Base-by-base conservation (phyloP, 495 filamentous ascomycete genomes). In the Pyrenula massariospora region DNA sequence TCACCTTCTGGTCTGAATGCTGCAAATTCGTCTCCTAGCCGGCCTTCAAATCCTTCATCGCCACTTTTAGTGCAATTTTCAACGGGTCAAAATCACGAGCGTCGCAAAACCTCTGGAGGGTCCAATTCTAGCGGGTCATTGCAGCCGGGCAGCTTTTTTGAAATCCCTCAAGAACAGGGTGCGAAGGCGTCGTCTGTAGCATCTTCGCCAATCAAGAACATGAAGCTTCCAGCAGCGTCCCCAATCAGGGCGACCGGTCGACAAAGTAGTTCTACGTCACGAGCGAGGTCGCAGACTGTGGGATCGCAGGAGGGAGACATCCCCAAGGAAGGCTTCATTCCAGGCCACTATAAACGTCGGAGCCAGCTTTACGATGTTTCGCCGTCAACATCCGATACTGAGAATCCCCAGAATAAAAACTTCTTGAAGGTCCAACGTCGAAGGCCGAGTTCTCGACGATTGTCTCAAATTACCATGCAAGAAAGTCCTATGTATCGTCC, bases 351-450 rank as follows among this genome's bases (percentile, higher is more conserved):
- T 63, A 96, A 96, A 68, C 87, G 91, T 24, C 81, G 91, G 60
- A 96, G 91, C 65, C 92, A 96, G 65, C 84, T 96, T 8, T 88
- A 96, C 62, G 94, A 97, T 65, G 86, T 96, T 68, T 97, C 94
- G 2, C 93, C 93, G 24, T 97, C 93, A 0, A 97, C 94, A 0
- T 98, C 93, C 0, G 93, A 98, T 66, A 97, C 95, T 59, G 93
- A 98, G 66, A 91, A 94, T 36, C 84, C 91, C 15, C 86, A 92
- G 61, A 84, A 89, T 1, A 95, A 89, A 65, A 91, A 91, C 25
- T 76, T 97, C 20, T 77, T 96, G n/a, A 88, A 94, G 56, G 91
- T 97, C 12, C 93, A 97, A 64, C 78, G 91, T 25, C 85, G 91
- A 24, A 83, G 93, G 8, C 91, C 96, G 67, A 95, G 91, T 65